Conservation (phyloP, 441 rosid species). For the Populus hybrid region DNA sequence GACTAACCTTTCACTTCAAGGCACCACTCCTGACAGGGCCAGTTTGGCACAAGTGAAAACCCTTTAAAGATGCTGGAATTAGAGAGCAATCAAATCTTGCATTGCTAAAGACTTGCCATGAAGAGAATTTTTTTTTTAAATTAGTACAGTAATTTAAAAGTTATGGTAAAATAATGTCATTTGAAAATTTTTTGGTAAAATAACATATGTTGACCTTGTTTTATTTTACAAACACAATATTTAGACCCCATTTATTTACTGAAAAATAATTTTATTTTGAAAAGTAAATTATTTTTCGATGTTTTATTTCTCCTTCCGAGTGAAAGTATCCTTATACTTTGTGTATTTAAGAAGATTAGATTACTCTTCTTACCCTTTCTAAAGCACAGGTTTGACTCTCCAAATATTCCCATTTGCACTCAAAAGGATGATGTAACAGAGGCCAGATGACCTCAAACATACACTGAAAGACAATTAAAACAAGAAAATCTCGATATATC, state of each 20-base stretch:
- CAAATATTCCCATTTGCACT: conserved; percentile 1
- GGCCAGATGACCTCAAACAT: background rate
- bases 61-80: background rate
- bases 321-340: background rate
- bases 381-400: background rate
- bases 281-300: too few relatives aligned
- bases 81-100: background rate
- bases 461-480: background rate
- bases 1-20: conserved; percentile 12
- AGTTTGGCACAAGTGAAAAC: conserved; percentile 10
- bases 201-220: too few relatives aligned
- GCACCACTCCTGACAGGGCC: conserved; percentile 4
- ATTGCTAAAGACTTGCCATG: background rate
- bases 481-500: background rate
- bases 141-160: too few relatives aligned
- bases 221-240: too few relatives aligned
- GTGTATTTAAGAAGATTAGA: background rate
- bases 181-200: too few relatives aligned
- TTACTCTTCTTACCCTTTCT: background rate
- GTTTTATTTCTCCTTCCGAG: background rate
- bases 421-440: background rate
- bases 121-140: too few relatives aligned
- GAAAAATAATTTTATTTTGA: too few relatives aligned
- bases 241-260: too few relatives aligned
- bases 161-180: too few relatives aligned